Conservation (phyloP, 305 asterid genomes). For the Stenogyne calaminthoides region DNA sequence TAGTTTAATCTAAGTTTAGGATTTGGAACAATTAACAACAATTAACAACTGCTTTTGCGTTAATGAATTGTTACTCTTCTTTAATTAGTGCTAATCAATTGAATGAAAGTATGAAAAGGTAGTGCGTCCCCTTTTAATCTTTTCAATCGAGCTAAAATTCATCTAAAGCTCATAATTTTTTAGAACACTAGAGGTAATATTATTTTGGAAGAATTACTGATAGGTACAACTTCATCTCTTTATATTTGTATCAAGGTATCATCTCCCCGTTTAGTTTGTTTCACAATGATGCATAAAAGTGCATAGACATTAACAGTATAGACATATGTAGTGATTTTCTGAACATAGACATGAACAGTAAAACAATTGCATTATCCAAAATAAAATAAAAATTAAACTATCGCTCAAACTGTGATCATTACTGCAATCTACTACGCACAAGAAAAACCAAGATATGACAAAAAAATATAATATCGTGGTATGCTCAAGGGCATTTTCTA, state of each 20-base stretch:
- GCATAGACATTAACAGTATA: neutral
- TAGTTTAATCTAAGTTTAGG: neutral
- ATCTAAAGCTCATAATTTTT: no score
- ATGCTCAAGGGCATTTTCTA: slow-evolving; percentile 26
- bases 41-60: neutral
- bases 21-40: no score
- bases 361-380: neutral
- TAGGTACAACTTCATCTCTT: no score
- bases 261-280: no score
- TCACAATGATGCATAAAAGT: neutral
- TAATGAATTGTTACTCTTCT: neutral
- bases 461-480: slow-evolving; percentile 4
- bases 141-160: neutral
- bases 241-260: no score
- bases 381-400: neutral
- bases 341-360: neutral
- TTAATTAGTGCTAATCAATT: neutral
- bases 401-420: slow-evolving; percentile 8
- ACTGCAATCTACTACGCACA: neutral
- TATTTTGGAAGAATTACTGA: no score
- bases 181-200: no score
- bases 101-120: neutral
- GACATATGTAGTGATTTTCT: neutral
- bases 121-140: neutral
- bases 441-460: slow-evolving; percentile 9